phyloP scores from a whole-genome alignment of 202 grass and related monocot species.

The Setaria viridis region DNA sequence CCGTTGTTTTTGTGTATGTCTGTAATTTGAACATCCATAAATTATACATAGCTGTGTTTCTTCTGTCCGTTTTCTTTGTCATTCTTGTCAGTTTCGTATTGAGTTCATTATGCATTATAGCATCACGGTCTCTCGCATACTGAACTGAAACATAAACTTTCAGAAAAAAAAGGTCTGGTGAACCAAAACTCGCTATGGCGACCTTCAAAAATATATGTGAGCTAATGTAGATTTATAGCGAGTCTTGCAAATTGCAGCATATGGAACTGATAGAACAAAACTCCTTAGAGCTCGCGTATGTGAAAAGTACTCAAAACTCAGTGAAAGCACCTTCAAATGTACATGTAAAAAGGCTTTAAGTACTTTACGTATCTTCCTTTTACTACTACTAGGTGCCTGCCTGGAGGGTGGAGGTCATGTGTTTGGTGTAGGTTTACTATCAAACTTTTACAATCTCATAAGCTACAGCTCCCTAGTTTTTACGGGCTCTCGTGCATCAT shows the following conservation, averaged over 20 bases:
- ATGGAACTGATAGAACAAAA: background rate
- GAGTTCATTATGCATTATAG: too few relatives aligned
- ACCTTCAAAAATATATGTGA: background rate
- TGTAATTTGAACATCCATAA: conserved; percentile 21
- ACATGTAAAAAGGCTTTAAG: too few relatives aligned
- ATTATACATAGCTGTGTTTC: background rate
- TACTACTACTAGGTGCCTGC: too few relatives aligned
- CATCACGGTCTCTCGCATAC: background rate
- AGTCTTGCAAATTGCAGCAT: background rate
- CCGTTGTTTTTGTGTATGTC: background rate
- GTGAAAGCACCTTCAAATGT: too few relatives aligned
- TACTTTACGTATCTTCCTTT: too few relatives aligned
- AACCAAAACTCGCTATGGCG: background rate
- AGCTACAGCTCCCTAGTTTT: too few relatives aligned
- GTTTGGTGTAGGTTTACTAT: too few relatives aligned
- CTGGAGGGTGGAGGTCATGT: too few relatives aligned
- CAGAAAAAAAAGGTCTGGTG: background rate
- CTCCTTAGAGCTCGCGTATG: background rate
- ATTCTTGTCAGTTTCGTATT: background rate
- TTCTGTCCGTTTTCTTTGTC: background rate
- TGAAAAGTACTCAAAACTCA: too few relatives aligned
- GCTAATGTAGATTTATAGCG: background rate
- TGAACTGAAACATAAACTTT: background rate
- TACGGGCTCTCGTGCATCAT: too few relatives aligned
- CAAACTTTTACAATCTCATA: too few relatives aligned